Base-by-base conservation (phyloP, 2,329 filamentous ascomycete genomes). In the Aspergillus ochraceoroseus region DNA sequence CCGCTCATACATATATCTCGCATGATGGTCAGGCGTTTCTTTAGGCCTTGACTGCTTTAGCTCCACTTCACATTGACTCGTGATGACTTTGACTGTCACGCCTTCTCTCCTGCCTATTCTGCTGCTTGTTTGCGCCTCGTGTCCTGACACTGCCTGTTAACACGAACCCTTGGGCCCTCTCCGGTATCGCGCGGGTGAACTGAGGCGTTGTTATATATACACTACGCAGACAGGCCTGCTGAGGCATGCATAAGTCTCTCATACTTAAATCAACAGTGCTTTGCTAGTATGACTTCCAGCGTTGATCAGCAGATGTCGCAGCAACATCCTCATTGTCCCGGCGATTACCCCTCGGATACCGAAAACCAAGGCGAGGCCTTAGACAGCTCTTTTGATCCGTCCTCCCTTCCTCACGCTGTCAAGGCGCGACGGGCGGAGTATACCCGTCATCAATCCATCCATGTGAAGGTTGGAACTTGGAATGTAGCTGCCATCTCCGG, bases 381-480 rank as follows among this genome's bases (percentile, higher is more conserved):
- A 9, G 44, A 53, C n/a, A 12, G 38, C 4, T 38, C 51, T 7
- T 50, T 58, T 7, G 63, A 63, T 32, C 46, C 64, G 7, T 53
- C 55, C 32, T 73, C 72, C 20, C 66, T 83, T 6, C 71, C 73
- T 2, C 72, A 76, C 38, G 75, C 73, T 2, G 64, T 96, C 26
- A 77, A 83, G 58, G 80, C 84, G 26, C 78, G 92, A 38, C 78
- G 82, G 55, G 69, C 77, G 33, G 89, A 96, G 62, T 98, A 89
- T 62, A 83, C 84, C 17, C 78, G 81, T 25, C 77, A 81, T 29
- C 82, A 82, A 60, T 76, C 76, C 35, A 79, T 95, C 53, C 82
- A 82, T 50, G 77, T 98, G 64, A 95, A 95, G 66, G 76, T 98
- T 36, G 92, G 90, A 28, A 84, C 86, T 0, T 98, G 92, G 92